Evolutionary conservation across 192 early-diverging fungal species (phyloP), one percentile per base, ranked within the genome.

Genomic region (Spizellomyces sp.): DNA sequence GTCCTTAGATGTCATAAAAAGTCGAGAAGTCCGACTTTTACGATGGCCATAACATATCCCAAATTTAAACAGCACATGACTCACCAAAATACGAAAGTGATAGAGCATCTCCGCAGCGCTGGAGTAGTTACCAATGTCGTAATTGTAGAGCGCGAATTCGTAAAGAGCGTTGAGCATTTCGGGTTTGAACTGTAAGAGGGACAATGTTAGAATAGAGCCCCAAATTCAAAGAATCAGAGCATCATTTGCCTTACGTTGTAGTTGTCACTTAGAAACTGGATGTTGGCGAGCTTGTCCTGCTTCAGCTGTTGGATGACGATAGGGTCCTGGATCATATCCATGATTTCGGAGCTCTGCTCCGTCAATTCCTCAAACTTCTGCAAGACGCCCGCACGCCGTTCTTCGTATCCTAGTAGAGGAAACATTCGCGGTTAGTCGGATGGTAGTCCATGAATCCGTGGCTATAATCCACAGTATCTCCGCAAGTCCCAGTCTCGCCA

Each of bases 201-300:
- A 41, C 36, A 5, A 61, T 15, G 59, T 54, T 4, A 54, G 50
- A n/a, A 12, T 17, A 56, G n/a, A 5, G 59, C 59, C 5, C 5
- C 17, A 41, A 61, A 61, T 14, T 27, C 9, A 19, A 15, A 61
- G 5, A 17, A 61, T 15, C 5, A 61, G 4, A 15, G n/a, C 9
- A 61, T 41, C 5, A 41, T 36, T 19, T 57, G 10, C 52, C 81
- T 70, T 80, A 92, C 91, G 43, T 82, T 87, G 75, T 93, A 94
- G 77, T 90, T 94, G 46, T 95, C 91, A 73, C 88, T 86, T 69
- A 98, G 80, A 52, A 93, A 92, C 79, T 91, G 86, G 72, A 95
- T 85, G 83, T 96, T 95, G 74, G 94, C 93, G 57, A 90, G 79
- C 84, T 98, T 98, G 81, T 96, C 96, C 81, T 95, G 91, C 68